A percentile compares a stretch with the other conserved stretches of the same genome.
These are phyloP conservation scores for Microsporum audouinii DNA, from an alignment of 2,329 filamentous ascomycete genomes.

Conservation along the genomic window DNA sequence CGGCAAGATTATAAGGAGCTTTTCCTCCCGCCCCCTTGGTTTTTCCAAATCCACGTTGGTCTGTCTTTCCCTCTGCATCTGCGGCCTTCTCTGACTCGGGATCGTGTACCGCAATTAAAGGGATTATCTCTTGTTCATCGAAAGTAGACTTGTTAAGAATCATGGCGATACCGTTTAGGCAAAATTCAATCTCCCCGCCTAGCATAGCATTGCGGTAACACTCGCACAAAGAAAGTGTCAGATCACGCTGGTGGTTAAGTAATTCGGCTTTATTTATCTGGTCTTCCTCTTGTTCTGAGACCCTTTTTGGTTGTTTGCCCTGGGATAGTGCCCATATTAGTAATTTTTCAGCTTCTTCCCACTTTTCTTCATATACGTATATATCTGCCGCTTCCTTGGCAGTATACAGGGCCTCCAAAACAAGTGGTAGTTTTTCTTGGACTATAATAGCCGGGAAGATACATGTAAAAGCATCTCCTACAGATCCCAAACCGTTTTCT, in stretches of 20 bases:
- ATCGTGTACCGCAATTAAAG: no score
- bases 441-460: slow-evolving; percentile 19
- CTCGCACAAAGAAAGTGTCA: neutral
- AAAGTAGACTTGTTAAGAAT: neutral
- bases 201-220: neutral
- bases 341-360: neutral
- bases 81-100: no score
- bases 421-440: slow-evolving; percentile 8
- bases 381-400: neutral
- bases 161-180: neutral
- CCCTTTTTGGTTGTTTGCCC: no score
- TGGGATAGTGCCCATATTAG: no score
- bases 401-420: neutral
- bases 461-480: slow-evolving; percentile 25
- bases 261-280: no score
- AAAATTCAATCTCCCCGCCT: neutral
- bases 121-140: no score
- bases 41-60: no score
- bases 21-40: no score
- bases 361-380: neutral
- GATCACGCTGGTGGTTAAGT: neutral
- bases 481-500: slow-evolving; percentile 16
- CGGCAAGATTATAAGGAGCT: no score
- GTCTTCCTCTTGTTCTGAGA: no score
- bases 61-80: no score